phyloP scores from a whole-genome alignment of 2,329 filamentous ascomycete species.

The Xylaria arbuscula region DNA sequence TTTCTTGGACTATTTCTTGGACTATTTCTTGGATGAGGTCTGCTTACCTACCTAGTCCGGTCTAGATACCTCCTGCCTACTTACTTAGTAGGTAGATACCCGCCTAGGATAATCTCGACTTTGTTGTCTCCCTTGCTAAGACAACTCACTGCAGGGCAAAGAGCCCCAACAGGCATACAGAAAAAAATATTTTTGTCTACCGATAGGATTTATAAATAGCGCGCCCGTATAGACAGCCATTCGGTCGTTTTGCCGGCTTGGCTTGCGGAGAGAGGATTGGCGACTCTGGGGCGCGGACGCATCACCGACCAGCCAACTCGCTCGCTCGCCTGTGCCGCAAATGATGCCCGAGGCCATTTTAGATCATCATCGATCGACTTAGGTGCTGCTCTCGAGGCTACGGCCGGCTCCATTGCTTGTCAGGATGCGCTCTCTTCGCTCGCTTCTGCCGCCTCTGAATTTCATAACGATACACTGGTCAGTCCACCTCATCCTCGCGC shows the following conservation, averaged over 20 bases:
- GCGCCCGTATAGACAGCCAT: not conserved
- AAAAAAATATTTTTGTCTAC: not conserved
- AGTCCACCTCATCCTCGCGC: conserved; percentile 11
- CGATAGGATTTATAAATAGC: not conserved
- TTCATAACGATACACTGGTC: conserved; percentile 71
- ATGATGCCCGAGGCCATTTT: not conserved
- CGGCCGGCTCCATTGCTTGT: conserved; percentile 9
- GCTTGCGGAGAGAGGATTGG: not conserved
- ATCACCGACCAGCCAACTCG: not conserved
- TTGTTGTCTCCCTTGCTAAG: not conserved
- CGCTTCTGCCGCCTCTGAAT: conserved; percentile 60
- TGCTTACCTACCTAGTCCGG: not conserved
- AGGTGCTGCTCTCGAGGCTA: conserved; percentile 5
- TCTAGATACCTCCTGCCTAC: not conserved
- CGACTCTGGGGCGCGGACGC: not conserved
- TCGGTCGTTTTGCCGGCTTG: not conserved
- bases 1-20: not conserved
- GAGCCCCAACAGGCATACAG: not conserved
- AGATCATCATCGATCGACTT: conserved; percentile 7
- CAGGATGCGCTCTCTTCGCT: conserved; percentile 42
- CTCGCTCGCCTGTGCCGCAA: not conserved
- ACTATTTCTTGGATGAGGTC: not conserved
- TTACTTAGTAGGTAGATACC: no score
- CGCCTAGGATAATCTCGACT: not conserved
- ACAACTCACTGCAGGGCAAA: not conserved